Evolutionary conservation across 352 stramenopile species (phyloP), one percentile per base, ranked within the genome.

Genomic region (Elongisporangium anandrum): DNA sequence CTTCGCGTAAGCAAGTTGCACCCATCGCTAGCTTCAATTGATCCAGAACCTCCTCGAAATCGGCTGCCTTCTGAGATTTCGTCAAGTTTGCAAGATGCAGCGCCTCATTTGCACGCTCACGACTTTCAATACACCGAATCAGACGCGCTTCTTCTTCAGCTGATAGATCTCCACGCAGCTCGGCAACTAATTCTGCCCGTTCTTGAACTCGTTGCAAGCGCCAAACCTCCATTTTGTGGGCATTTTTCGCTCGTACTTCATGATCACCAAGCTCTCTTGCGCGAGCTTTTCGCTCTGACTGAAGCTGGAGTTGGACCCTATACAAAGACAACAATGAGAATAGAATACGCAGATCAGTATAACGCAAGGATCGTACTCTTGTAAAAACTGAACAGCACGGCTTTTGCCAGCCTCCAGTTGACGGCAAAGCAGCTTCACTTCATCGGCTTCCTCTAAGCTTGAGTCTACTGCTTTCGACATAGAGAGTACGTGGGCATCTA

Each of bases 141-240:
- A 92, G 51, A 5, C 68, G 62, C 22, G 66, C 60, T 61, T 92
- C 82, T 57, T 91, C 81, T 4, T 92, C 81, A 2, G 61, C 77
- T 0, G 77, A 89, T 34, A 92, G 59, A 24, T 94, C 84, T 13
- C 84, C 84, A 52, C 84, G 72, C 34, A 94, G 69, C 49, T 94
- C 77, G 3, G 83, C 85, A 0, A 80, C 83, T 65, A 94, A 86
- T 55, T 92, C 85, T 6, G 80, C 75, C 8, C 85, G 77, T 61
- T 94, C 82, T 50, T 89, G 75, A 6, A 79, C 78, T 3, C 85
- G 77, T 56, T 90, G 79, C 4, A 91, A 60, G 3, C 85, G 65
- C 85, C 85, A 94, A 2, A 54, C 59, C 60, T 94, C 85, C 83
- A 94, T 94, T 49, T 86, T 87, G 50, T 94, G 79, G 3, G 85